A percentile compares a stretch with the other conserved stretches of the same genome.
phyloP scores from a whole-genome alignment of 306 rosid species.

The Rubus idaeus region DNA sequence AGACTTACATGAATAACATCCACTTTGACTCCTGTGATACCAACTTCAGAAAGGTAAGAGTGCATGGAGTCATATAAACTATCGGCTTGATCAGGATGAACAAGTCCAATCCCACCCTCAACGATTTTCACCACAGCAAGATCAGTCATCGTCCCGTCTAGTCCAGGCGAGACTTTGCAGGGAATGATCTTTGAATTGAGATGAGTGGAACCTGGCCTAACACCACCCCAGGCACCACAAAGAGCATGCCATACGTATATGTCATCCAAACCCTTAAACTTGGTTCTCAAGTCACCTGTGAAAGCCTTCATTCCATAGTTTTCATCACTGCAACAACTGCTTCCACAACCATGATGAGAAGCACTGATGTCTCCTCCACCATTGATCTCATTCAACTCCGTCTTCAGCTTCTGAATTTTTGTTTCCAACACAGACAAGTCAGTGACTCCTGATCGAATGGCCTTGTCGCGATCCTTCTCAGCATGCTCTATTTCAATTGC shows the following conservation, averaged over 20 bases:
- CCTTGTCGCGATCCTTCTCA: conserved; percentile 42
- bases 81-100: conserved; percentile 68
- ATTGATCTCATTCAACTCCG: conserved; percentile 55
- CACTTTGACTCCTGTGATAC: conserved; percentile 79
- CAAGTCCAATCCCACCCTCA: conserved; percentile 77
- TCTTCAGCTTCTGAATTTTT: conserved; percentile 38
- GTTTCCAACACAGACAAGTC: conserved; percentile 37
- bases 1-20: conserved; percentile 77
- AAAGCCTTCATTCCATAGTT: conserved; percentile 71
- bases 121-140: conserved; percentile 67
- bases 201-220: conserved; percentile 72
- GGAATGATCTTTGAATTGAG: conserved; percentile 48
- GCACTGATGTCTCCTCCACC: conserved; percentile 34
- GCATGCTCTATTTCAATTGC: conserved; percentile 61
- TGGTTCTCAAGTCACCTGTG: conserved; percentile 64
- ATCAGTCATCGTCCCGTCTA: conserved; percentile 74
- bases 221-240: conserved; percentile 95
- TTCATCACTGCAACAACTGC: conserved; percentile 15
- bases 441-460: conserved; percentile 28
- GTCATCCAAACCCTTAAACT: conserved; percentile 70
- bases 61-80: conserved; percentile 79
- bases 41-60: conserved; percentile 67
- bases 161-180: conserved; percentile 67
- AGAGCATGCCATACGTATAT: conserved; percentile 87
- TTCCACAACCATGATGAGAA: conserved; percentile 19